These are phyloP conservation scores for Ceratobasidium sp. DNA, from an alignment of 1,284 basidiomycete species.

Conservation along the genomic window DNA sequence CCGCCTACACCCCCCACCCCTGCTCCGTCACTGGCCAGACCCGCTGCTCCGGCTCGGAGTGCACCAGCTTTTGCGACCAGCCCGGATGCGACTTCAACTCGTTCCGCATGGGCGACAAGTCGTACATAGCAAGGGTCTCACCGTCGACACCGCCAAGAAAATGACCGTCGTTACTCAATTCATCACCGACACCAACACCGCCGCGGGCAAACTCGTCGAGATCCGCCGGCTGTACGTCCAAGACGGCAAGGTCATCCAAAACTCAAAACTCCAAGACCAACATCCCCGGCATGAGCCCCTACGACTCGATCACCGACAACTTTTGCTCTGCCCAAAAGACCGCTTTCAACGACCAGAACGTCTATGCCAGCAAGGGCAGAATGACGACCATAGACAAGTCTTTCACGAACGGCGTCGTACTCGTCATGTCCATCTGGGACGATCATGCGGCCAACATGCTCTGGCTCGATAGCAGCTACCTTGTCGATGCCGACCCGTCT, in stretches of 20 bases:
- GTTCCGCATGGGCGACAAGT: too few relatives aligned
- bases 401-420: conserved; percentile 63
- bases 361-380: conserved; percentile 61
- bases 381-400: conserved; percentile 60
- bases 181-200: too few relatives aligned
- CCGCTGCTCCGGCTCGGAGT: conserved; percentile 42
- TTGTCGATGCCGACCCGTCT: conserved; percentile 54
- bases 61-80: conserved; percentile 53
- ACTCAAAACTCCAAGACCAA: too few relatives aligned
- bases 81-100: too few relatives aligned
- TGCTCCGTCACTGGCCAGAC: too few relatives aligned
- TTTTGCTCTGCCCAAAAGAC: conserved; percentile 60
- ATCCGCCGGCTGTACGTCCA: too few relatives aligned
- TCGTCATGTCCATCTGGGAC: too few relatives aligned
- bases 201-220: too few relatives aligned
- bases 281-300: conserved; percentile 46
- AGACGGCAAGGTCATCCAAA: too few relatives aligned
- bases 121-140: too few relatives aligned
- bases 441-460: conserved; percentile 68
- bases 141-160: conserved; percentile 61
- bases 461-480: conserved; percentile 69
- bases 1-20: too few relatives aligned
- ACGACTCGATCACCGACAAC: conserved; percentile 57
- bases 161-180: conserved; percentile 62
- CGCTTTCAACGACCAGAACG: conserved; percentile 59